These are phyloP conservation scores for sorghum (Sorghum bicolor) DNA, from an alignment of 176 grass and related monocot genomes.

Conservation along the genomic window DNA sequence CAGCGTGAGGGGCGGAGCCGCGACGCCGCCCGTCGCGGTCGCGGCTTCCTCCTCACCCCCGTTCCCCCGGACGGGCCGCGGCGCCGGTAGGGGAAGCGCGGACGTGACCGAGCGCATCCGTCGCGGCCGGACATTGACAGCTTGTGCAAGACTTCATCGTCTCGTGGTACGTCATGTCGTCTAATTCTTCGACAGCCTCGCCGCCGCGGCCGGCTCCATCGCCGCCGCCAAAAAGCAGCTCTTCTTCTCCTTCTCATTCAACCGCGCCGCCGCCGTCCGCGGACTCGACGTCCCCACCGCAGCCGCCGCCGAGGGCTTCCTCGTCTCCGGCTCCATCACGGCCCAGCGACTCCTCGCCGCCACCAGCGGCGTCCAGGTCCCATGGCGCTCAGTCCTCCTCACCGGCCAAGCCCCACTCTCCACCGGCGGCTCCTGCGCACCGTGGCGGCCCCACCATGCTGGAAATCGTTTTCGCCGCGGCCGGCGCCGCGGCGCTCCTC, in stretches of 20 bases:
- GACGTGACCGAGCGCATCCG: neutral
- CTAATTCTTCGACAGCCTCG: slow-evolving; percentile 41
- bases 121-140: neutral
- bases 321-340: slow-evolving; percentile 34
- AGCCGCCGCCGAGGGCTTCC: too few species aligned
- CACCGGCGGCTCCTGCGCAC: neutral
- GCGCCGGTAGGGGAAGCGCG: neutral
- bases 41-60: neutral
- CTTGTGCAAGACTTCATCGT: neutral
- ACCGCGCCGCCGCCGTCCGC: neutral
- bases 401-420: neutral
- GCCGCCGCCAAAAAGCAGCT: neutral
- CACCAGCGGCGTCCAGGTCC: slow-evolving; percentile 23
- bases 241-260: neutral
- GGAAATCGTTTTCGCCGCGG: slow-evolving; percentile 44
- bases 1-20: neutral
- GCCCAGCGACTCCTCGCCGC: slow-evolving; percentile 23
- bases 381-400: neutral
- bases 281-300: too few species aligned
- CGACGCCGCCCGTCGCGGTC: neutral
- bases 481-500: slow-evolving; percentile 44
- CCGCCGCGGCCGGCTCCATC: neutral
- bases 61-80: neutral
- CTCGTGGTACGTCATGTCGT: slow-evolving; percentile 38
- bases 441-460: neutral